These are phyloP conservation scores for Cyamopsis tetragonoloba DNA, from an alignment of 306 rosid species.

Conservation along the genomic window DNA sequence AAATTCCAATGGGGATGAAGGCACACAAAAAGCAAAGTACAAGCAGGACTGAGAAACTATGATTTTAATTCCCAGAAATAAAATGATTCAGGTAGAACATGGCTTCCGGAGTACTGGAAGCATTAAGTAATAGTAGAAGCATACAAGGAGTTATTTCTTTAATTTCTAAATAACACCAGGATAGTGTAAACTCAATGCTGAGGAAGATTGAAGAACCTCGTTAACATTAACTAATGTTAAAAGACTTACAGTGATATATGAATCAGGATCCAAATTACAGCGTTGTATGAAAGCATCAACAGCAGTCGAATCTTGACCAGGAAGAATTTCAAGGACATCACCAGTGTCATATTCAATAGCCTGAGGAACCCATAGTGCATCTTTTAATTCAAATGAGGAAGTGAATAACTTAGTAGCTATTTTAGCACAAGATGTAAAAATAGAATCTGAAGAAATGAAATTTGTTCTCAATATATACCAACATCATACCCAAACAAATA, in stretches of 20 bases:
- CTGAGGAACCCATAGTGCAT: conserved; percentile 33
- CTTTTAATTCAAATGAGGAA: conserved; percentile 16
- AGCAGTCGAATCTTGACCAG: conserved; percentile 64
- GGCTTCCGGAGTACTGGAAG: background rate
- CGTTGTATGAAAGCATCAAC: conserved; percentile 65
- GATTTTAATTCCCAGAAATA: background rate
- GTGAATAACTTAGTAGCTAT: conserved; percentile 12
- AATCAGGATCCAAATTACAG: conserved; percentile 79
- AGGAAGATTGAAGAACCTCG: conserved; percentile 14
- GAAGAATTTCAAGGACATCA: conserved; percentile 78
- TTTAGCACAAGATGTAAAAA: conserved; percentile 8
- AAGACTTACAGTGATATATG: conserved; percentile 68
- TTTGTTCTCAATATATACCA: background rate
- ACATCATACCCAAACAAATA: background rate
- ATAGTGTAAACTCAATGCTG: conserved; percentile 13
- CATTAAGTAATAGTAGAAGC: background rate
- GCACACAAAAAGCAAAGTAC: background rate
- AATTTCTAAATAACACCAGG: background rate
- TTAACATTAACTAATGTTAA: conserved; percentile 5
- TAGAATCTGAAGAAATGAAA: background rate
- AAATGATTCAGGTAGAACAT: background rate
- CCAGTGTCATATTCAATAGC: conserved; percentile 64
- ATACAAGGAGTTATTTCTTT: background rate
- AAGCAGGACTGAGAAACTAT: background rate
- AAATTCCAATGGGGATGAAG: background rate